Evolutionary conservation across 495 filamentous ascomycete species (phyloP), one percentile per base, ranked within the genome.

Genomic region (Penicillium subrubescens): DNA sequence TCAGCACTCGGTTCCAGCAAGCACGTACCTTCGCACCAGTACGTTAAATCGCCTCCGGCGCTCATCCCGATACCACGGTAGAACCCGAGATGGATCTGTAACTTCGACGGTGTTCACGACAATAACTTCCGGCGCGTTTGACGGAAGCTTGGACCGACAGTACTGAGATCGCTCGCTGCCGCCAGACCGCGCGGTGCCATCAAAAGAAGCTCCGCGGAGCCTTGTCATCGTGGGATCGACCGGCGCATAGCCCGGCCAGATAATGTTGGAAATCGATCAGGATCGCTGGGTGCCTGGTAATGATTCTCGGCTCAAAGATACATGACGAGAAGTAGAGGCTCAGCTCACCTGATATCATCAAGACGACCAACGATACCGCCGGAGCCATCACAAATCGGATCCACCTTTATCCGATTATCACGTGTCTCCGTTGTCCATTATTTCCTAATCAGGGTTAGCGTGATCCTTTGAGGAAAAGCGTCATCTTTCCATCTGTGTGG

Each of bases 21-120:
- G 65, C 34, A 72, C 76, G 74, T 60, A 83, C 83, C 81, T 79
- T 66, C 81, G 79, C 27, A 86, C 82, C 43, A 86, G 71, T n/a
- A 74, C 59, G 62, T 85, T 83, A 58, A 84, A 86, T n/a, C 78
- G 74, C 31, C 81, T 74, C 57, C 79, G 73, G 31, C 84, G 79
- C 53, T 85, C 83, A 57, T 83, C 81, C 44, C 81, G 76, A 67
- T 80, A 79, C 65, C 82, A 75, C 6, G 80, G 70, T 19, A 85
- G 72, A 1, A 84, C 79, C 48, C 79, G 73, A 6, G 79, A 74
- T 2, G 79, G 73, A 54, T 84, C 77, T 0, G 73, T 75, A 1
- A 87, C 73, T 39, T 77, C 77, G 58, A 86, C 78, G 0, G 84
- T 87, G 56, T 86, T 81, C 46, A 77, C 74, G 5, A 54, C 62